These are phyloP conservation scores for Hsuehochloa calcarea DNA, from an alignment of 176 grass and related monocot genomes.

Conservation along the genomic window DNA sequence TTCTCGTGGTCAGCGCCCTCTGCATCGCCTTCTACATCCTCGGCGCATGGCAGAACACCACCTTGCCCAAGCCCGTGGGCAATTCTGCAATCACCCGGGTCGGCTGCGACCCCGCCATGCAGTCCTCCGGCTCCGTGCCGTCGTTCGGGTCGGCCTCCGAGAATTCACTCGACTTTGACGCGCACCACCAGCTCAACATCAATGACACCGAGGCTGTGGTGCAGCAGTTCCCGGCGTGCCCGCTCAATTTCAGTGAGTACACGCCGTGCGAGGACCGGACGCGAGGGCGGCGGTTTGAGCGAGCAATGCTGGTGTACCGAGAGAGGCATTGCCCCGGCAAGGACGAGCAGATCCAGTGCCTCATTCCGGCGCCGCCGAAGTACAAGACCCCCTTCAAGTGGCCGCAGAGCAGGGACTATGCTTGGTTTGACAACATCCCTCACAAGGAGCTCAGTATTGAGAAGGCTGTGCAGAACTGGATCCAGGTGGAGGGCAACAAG, in stretches of 20 bases:
- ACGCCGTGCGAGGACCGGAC: slow-evolving; percentile 82
- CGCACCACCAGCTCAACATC: slow-evolving; percentile 63
- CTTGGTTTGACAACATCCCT: slow-evolving; percentile 91
- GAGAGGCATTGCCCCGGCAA: slow-evolving; percentile 81
- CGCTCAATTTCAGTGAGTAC: slow-evolving; percentile 85
- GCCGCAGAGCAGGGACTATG: slow-evolving; percentile 80
- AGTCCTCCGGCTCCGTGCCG: slow-evolving; percentile 22
- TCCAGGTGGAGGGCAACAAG: slow-evolving; percentile 74
- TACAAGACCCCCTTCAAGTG: slow-evolving; percentile 80
- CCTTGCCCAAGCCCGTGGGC: slow-evolving; percentile 30
- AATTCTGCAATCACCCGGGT: slow-evolving; percentile 35
- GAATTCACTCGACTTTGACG: slow-evolving; percentile 61
- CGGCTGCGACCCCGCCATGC: slow-evolving; percentile 29
- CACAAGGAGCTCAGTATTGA: slow-evolving; percentile 98
- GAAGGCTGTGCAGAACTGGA: slow-evolving; percentile 98
- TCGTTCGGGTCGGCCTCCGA: slow-evolving; percentile 33
- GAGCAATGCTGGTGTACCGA: slow-evolving; percentile 76
- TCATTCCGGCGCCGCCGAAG: slow-evolving; percentile 72
- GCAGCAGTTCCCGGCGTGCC: slow-evolving; percentile 56
- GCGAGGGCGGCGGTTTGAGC: slow-evolving; percentile 61
- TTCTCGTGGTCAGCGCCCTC: slow-evolving; percentile 59
- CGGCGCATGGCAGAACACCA: slow-evolving; percentile 83
- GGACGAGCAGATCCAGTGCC: slow-evolving; percentile 71
- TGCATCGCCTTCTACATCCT: slow-evolving; percentile 83
- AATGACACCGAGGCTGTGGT: slow-evolving; percentile 21